A percentile compares a stretch with the other conserved stretches of the same genome.
These are phyloP conservation scores for Dactylonectria macrodidyma DNA, from an alignment of 2,329 filamentous ascomycete species.

Conservation along the genomic window DNA sequence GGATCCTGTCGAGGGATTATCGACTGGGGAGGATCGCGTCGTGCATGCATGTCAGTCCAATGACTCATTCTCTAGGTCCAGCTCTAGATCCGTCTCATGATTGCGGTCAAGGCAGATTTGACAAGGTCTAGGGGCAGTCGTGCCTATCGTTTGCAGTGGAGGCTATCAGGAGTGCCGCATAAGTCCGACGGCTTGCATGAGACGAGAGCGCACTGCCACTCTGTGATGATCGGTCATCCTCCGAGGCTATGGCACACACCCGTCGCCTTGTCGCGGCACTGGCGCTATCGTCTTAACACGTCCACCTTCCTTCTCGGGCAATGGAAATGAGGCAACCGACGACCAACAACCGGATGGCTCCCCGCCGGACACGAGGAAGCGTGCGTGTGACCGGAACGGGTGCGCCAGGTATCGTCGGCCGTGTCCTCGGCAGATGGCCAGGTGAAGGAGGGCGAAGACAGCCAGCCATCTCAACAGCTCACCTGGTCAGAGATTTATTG, in stretches of 20 bases:
- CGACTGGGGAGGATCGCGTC: too few species aligned
- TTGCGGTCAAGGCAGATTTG: background rate
- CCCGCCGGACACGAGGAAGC: conserved; percentile 1
- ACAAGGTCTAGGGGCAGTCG: background rate
- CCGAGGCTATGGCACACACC: background rate
- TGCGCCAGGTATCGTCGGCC: background rate
- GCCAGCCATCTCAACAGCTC: too few species aligned
- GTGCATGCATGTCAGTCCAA: too few species aligned
- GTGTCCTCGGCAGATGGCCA: too few species aligned
- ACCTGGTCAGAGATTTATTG: too few species aligned
- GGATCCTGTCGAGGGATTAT: too few species aligned
- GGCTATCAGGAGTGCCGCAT: background rate
- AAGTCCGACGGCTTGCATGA: background rate
- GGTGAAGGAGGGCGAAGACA: too few species aligned
- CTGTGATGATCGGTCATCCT: background rate
- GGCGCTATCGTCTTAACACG: too few species aligned
- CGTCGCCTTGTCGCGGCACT: background rate
- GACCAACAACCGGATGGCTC: conserved; percentile 5
- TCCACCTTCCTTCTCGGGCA: too few species aligned
- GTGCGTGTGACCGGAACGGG: background rate
- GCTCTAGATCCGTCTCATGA: too few species aligned
- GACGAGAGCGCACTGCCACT: background rate
- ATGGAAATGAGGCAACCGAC: background rate
- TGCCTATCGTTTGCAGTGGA: background rate
- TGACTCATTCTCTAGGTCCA: too few species aligned